phyloP scores from a whole-genome alignment of 1,139 yeast genomes.

The Kazachstania sp. region DNA sequence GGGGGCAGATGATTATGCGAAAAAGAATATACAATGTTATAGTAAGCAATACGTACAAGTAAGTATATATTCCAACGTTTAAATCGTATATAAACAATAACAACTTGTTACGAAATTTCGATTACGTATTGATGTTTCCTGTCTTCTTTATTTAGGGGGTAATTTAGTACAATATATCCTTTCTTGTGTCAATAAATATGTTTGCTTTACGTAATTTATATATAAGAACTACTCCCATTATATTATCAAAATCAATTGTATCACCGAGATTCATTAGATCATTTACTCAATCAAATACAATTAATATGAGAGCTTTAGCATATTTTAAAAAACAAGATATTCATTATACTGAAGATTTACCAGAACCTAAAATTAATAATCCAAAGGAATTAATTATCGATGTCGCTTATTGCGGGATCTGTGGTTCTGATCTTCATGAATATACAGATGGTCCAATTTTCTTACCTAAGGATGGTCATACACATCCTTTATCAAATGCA shows the following conservation, averaged over 20 bases:
- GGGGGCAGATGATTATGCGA: no score
- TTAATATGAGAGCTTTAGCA: conserved; percentile 38
- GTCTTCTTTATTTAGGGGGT: no score
- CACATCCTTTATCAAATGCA: conserved; percentile 31
- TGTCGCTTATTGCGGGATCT: conserved; percentile 43
- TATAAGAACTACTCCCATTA: not conserved
- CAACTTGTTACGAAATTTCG: no score
- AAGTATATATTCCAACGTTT: no score
- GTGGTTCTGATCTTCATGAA: conserved; percentile 47
- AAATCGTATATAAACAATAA: no score
- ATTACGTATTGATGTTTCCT: no score
- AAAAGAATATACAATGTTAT: no score
- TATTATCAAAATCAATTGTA: not conserved
- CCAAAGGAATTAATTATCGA: conserved; percentile 39
- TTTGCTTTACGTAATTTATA: not conserved
- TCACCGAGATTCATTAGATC: not conserved
- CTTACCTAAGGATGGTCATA: conserved; percentile 30
- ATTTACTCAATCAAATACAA: not conserved
- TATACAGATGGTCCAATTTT: conserved; percentile 42
- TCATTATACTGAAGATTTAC: conserved; percentile 31
- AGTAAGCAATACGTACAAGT: no score
- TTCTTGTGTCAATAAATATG: not conserved
- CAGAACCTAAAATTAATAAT: conserved; percentile 33
- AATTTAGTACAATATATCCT: not conserved
- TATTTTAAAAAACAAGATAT: conserved; percentile 38